Conservation (phyloP, 768 basidiomycete genomes). For the Paxillus rubicundulus region DNA sequence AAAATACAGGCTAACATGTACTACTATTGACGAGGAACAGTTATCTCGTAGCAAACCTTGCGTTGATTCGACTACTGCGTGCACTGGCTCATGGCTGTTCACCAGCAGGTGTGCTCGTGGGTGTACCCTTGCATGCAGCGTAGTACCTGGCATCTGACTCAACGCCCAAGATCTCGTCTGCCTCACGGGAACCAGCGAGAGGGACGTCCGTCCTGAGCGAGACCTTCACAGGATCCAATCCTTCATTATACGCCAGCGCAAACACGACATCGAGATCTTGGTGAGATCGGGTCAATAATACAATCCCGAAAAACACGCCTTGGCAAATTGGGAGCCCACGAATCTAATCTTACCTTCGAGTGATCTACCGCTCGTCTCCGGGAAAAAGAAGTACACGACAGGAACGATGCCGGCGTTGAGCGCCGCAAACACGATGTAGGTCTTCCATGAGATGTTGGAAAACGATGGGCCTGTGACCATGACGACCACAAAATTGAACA, state of each 20-base stretch:
- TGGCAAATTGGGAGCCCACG: no score
- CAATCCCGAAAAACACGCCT: no score
- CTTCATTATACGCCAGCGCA: constrained; percentile 43
- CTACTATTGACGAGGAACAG: no score
- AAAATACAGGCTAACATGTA: no score
- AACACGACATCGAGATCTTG: constrained; percentile 48
- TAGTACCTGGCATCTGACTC: background rate
- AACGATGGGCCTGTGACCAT: constrained; percentile 10
- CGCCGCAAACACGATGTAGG: constrained; percentile 7
- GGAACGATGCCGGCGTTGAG: constrained; percentile 6
- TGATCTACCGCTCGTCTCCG: constrained; percentile 10
- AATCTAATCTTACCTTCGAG: constrained; percentile 3
- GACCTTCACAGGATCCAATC: constrained; percentile 43
- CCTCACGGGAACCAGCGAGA: constrained; percentile 42
- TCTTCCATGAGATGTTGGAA: constrained; percentile 8
- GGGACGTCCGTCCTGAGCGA: constrained; percentile 45
- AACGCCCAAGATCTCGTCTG: constrained; percentile 43
- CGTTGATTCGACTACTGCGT: no score
- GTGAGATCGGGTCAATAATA: no score
- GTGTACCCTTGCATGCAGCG: background rate
- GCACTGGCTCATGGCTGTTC: background rate
- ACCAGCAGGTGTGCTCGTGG: background rate
- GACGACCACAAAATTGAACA: constrained; percentile 12
- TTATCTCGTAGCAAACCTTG: no score
- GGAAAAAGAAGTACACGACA: constrained; percentile 9